phyloP scores from a whole-genome alignment of 331 rosid genomes.

The Prunus yedoensis region DNA sequence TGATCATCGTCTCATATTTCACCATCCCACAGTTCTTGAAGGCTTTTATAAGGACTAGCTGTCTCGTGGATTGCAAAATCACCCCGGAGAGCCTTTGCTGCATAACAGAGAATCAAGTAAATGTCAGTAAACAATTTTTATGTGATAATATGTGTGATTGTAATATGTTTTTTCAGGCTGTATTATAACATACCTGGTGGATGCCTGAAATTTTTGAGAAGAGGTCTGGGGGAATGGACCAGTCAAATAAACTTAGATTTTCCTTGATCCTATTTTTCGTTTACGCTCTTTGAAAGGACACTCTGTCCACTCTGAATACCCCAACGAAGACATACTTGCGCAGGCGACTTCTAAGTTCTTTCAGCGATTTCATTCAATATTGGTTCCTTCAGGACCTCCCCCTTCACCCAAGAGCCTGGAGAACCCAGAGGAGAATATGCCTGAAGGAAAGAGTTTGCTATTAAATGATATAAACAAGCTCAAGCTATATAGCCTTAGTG shows the following conservation, averaged over 20 bases:
- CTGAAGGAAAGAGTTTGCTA: constrained; percentile 28
- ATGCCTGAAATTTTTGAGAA: constrained; percentile 53
- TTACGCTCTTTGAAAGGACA: constrained; percentile 76
- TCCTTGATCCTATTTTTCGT: constrained; percentile 66
- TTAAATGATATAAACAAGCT: not conserved
- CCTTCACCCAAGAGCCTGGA: constrained; percentile 74
- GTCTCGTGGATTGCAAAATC: constrained; percentile 55
- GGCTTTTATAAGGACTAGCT: constrained; percentile 63
- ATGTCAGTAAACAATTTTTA: not conserved
- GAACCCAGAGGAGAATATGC: constrained; percentile 79
- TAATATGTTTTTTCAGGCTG: not conserved
- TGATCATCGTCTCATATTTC: constrained; percentile 50
- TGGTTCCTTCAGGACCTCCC: constrained; percentile 65
- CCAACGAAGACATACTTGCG: constrained; percentile 71
- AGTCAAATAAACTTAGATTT: constrained; percentile 54
- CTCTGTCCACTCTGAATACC: constrained; percentile 70
- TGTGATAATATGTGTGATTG: not conserved
- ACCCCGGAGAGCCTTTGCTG: constrained; percentile 74
- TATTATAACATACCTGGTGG: constrained; percentile 56
- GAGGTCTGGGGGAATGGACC: constrained; percentile 65
- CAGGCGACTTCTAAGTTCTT: constrained; percentile 55
- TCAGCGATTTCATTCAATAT: constrained; percentile 54
- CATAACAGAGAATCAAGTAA: constrained; percentile 27
- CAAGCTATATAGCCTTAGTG: not conserved
- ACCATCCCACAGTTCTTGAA: constrained; percentile 78